Evolutionary conservation across 257 asterid species (phyloP), one percentile per base, ranked within the genome.

Genomic region (Gynochthodes officinalis): DNA sequence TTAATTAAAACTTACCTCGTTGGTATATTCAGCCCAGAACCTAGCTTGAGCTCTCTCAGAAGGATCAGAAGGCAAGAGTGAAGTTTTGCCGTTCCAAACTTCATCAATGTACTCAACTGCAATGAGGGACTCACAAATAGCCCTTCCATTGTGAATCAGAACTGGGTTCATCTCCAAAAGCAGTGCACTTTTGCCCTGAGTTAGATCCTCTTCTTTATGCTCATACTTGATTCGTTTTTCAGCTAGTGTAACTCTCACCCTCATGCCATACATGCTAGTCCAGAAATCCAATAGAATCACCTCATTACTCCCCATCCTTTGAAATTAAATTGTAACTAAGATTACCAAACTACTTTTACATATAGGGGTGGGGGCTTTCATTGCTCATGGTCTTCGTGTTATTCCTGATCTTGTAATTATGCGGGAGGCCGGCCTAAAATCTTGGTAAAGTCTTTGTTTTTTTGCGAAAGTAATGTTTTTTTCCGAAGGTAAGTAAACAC

Each of bases 121-220:
- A 44, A 68, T 42, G 48, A 55, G 60, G 2, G 81, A 75, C 12
- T 75, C 79, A 40, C 63, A 76, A 6, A 76, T 27, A 5, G 75
- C 79, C 11, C 76, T 76, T 0, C 77, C 77, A 39, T 79, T 70
- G 70, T 79, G 83, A 50, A 82, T 79, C 55, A 82, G 60, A 1
- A 82, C 79, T 6, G 86, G 84, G 25, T 82, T 82, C 86, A 78
- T 78, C 61, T 78, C 35, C 50, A 82, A 30, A 33, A 82, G 81
- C 27, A 69, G 18, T 40, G 44, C 74, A 55, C 67, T 16, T 16
- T 32, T 61, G n/a, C 6, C n/a, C 14, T 59, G 27, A 19, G 12
- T 69, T 69, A 64, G 55, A 80, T 65, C 80, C 39, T 75, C 75
- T 40, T 37, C 77, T 75, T 76, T 75, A 37, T 66, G 5, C 14